A percentile compares a stretch with the other conserved stretches of the same genome.
Conservation (phyloP, 768 basidiomycete genomes). For the Calocera viscosa region DNA sequence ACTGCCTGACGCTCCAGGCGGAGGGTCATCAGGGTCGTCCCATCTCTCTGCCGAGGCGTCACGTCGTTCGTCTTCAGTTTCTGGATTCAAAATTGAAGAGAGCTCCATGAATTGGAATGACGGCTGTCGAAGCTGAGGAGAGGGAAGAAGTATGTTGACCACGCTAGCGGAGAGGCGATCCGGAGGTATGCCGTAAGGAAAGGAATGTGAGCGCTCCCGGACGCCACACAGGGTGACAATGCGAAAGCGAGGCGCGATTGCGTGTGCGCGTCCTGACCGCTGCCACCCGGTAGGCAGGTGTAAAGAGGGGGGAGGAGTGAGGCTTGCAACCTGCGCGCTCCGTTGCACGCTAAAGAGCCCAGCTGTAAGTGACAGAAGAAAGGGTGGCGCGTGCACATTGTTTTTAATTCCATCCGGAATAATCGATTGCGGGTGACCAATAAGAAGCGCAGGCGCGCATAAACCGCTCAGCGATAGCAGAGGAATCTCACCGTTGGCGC, state of each 20-base stretch:
- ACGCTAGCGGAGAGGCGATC: background rate
- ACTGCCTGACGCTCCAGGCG: background rate
- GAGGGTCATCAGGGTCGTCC: background rate
- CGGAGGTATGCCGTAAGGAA: slow-evolving; percentile 6
- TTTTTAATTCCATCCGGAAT: slow-evolving; percentile 5
- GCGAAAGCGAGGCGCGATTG: background rate
- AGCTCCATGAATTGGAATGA: background rate
- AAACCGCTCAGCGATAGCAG: background rate
- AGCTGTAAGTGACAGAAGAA: slow-evolving; percentile 3
- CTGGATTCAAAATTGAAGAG: background rate
- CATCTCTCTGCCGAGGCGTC: background rate
- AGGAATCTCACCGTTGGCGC: background rate
- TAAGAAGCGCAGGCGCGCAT: background rate
- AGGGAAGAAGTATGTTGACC: background rate
- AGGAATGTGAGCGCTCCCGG: background rate
- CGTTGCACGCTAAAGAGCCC: background rate
- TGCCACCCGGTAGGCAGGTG: background rate
- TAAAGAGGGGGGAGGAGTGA: background rate
- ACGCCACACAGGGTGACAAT: slow-evolving; percentile 8
- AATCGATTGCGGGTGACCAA: background rate
- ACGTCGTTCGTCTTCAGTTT: background rate
- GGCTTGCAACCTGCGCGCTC: background rate
- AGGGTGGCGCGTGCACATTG: background rate
- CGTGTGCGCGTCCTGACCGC: background rate
- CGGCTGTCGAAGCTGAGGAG: background rate